A percentile compares a stretch with the other conserved stretches of the same genome.
Conservation (phyloP, 2,329 filamentous ascomycete genomes). For the Ascochyta pisi region DNA sequence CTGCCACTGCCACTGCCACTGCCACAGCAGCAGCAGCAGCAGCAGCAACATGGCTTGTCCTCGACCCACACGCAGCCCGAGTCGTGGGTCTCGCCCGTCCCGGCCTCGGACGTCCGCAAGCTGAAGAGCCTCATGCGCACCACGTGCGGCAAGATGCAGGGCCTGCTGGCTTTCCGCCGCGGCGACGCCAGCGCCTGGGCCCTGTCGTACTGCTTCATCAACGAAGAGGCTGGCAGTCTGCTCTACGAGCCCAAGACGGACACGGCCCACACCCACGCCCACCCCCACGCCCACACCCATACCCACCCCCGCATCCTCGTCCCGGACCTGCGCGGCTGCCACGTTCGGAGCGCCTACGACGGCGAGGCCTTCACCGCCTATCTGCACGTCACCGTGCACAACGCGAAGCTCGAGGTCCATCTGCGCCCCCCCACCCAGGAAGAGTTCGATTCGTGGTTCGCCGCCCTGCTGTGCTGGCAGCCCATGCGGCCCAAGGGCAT, state of each 20-base stretch:
- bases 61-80: conserved; percentile 36
- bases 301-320: conserved; percentile 68
- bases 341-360: conserved; percentile 63
- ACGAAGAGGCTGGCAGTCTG: conserved; percentile 75
- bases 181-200: conserved; percentile 70
- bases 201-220: conserved; percentile 76
- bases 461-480: conserved; percentile 82
- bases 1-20: conserved; percentile 8
- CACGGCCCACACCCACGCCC: conserved; percentile 59
- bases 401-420: conserved; percentile 66
- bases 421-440: conserved; percentile 69
- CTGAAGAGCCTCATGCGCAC: conserved; percentile 79
- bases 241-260: conserved; percentile 76
- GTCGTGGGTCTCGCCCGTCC: conserved; percentile 50
- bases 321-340: conserved; percentile 76
- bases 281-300: too few species aligned
- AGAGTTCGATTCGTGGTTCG: conserved; percentile 81
- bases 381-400: conserved; percentile 60
- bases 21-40: conserved; percentile 15
- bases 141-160: conserved; percentile 79
- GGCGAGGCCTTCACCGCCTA: conserved; percentile 57
- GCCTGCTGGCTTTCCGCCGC: conserved; percentile 74
- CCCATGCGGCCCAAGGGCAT: conserved; percentile 69
- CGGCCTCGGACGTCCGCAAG: conserved; percentile 72
- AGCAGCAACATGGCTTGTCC: conserved; percentile 15